Base-by-base conservation (phyloP, 2,329 filamentous ascomycete genomes). In the Calonectria honghensis region DNA sequence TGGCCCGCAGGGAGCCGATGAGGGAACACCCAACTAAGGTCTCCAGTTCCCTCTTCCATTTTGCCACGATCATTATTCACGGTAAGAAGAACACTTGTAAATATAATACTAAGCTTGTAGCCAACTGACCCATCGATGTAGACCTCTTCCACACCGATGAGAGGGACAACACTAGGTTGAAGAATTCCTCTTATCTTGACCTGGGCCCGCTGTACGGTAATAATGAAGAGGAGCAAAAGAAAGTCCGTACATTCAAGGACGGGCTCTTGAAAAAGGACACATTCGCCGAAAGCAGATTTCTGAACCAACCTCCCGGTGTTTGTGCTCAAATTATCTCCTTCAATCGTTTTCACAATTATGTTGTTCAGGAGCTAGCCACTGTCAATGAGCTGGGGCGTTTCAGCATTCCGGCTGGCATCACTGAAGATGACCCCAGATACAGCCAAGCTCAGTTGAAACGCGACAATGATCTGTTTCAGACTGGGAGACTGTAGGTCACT, bases 41-140 rank as follows among this genome's bases (percentile, higher is more conserved):
- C 10, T 63, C 57, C 24, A 63, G 57, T 14, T 29, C 57, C 4
- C 24, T 63, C 3, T 63, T 63, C 4, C 57, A 63, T n/a, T 63
- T 63, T 41, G 57, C 57, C 16, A 63, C 57, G 10, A 63, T 63
- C 35, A 63, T 63, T 10, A 63, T 63, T 41, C 57, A 63, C 16
- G 57, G 57, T 63, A 63, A 61, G 10, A 9, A 61, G 18, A 9
- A 13, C 7, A 3, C 18, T 1, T 29, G 4, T 11, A 27, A 35
- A 6, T 11, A 13, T 18, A 1, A 10, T 3, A 1, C 41, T 24
- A 10, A 1, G 6, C 6, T 61, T 29, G 1, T 20, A 41, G 6
- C 14, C 29, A 6, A 29, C 14, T 16, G 4, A 59, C 20, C 20
- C 6, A 6, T 24, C 5, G 7, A 9, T 20, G 11, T 14, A 63